These are phyloP conservation scores for Hortaea sp. DNA, from an alignment of 2,329 filamentous ascomycete species.

Conservation along the genomic window DNA sequence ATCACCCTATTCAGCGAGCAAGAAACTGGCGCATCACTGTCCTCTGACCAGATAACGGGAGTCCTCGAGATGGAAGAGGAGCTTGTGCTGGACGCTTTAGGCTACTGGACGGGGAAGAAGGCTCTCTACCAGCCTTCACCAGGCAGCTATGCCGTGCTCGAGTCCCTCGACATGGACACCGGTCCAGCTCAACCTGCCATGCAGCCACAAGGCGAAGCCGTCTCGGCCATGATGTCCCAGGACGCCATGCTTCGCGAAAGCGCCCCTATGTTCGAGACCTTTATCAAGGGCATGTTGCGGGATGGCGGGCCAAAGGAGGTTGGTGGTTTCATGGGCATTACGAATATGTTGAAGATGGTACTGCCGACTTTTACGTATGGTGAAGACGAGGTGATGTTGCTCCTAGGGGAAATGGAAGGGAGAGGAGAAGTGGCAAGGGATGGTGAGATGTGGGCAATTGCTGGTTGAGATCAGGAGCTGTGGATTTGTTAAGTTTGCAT, in stretches of 20 bases:
- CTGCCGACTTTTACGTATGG: constrained; percentile 82
- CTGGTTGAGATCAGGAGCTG: not conserved
- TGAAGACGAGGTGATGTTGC: constrained; percentile 75
- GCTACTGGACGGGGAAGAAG: constrained; percentile 60
- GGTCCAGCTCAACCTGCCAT: constrained; percentile 22
- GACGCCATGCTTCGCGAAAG: constrained; percentile 56
- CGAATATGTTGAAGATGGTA: constrained; percentile 92
- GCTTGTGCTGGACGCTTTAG: constrained; percentile 56
- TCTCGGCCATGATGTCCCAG: constrained; percentile 40
- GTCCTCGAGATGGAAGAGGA: constrained; percentile 62
- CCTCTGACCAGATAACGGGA: constrained; percentile 37
- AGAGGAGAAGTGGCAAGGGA: constrained; percentile 50
- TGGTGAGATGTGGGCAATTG: constrained; percentile 21
- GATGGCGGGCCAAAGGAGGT: constrained; percentile 49
- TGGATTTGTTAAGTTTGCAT: too few species aligned
- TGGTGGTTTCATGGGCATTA: constrained; percentile 74
- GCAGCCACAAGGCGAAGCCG: constrained; percentile 28
- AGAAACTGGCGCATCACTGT: constrained; percentile 17
- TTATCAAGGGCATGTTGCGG: constrained; percentile 89
- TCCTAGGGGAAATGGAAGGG: constrained; percentile 68
- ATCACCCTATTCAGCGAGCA: constrained; percentile 65
- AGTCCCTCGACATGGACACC: constrained; percentile 42
- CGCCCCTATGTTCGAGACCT: constrained; percentile 74
- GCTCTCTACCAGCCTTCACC: constrained; percentile 49
- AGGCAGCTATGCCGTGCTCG: constrained; percentile 57